Evolutionary conservation across 2,329 filamentous ascomycete species (phyloP).

Genomic region (Mollisia scopiformis): DNA sequence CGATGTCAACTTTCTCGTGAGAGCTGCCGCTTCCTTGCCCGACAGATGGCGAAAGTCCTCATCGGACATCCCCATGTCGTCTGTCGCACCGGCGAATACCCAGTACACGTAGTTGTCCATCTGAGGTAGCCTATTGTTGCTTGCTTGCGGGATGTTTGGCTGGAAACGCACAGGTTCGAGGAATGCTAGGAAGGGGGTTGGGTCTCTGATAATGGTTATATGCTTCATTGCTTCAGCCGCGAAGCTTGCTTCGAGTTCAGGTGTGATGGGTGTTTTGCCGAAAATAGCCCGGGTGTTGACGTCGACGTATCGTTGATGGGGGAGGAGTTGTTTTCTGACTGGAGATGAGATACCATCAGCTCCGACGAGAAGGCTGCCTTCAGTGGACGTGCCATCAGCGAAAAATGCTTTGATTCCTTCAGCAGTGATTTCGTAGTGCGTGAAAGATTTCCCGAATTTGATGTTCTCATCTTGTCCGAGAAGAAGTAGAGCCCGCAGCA

Average conservation of each 20-base stretch:
- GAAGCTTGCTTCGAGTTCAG: constrained; percentile 27
- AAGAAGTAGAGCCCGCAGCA: constrained; percentile 39
- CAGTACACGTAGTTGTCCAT: constrained; percentile 12
- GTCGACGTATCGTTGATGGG: constrained; percentile 40
- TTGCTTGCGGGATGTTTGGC: background rate
- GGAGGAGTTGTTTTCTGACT: constrained; percentile 42
- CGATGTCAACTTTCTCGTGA: constrained; percentile 13
- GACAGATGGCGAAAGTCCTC: constrained; percentile 10
- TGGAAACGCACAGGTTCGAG: constrained; percentile 33
- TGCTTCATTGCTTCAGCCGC: constrained; percentile 23
- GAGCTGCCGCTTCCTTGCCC: constrained; percentile 9
- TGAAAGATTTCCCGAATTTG: constrained; percentile 37
- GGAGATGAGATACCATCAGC: constrained; percentile 42
- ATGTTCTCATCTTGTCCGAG: constrained; percentile 35
- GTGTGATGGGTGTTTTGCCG: constrained; percentile 42
- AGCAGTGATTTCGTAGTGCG: constrained; percentile 19
- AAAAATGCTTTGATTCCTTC: constrained; percentile 36
- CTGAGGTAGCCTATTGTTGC: constrained; percentile 6
- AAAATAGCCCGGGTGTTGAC: constrained; percentile 43
- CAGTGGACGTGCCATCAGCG: constrained; percentile 36
- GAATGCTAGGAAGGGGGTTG: constrained; percentile 27
- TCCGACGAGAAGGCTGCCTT: constrained; percentile 42
- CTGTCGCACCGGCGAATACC: constrained; percentile 8
- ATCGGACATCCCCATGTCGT: constrained; percentile 5
- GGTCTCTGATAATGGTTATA: constrained; percentile 29